Percentiles rank a stretch among this genome's conserved stretches.
These are phyloP conservation scores for Epichloe gansuensis DNA, from an alignment of 2,329 filamentous ascomycete genomes.

Conservation along the genomic window DNA sequence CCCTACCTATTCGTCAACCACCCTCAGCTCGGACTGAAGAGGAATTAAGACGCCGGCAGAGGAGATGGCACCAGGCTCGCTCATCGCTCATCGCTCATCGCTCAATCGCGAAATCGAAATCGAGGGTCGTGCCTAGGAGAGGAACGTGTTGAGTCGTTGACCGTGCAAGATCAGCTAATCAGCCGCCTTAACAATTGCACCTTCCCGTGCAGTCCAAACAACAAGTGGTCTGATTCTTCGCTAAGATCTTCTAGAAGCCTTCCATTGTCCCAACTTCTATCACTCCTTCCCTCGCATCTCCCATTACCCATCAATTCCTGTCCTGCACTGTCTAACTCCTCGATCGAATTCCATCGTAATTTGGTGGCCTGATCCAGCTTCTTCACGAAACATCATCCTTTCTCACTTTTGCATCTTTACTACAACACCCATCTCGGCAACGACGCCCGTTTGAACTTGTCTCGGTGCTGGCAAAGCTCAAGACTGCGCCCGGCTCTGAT, in stretches of 20 bases:
- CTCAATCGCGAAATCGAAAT: too few species aligned
- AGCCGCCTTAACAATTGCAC: neutral
- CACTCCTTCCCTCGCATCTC: constrained; percentile 5
- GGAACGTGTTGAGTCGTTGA: neutral
- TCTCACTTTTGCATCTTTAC: neutral
- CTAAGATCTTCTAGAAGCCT: constrained; percentile 21
- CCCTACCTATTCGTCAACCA: constrained; percentile 2
- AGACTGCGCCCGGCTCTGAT: neutral
- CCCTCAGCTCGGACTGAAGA: neutral
- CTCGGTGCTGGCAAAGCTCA: neutral
- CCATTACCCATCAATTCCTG: neutral
- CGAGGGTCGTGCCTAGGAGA: neutral
- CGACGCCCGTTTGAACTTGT: neutral
- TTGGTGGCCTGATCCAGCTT: neutral
- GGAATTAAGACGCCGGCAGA: neutral
- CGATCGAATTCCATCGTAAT: neutral
- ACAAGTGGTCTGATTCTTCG: constrained; percentile 10
- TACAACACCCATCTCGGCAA: neutral
- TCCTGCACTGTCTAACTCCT: neutral
- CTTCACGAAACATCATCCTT: neutral
- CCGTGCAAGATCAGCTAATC: neutral
- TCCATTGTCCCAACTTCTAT: constrained; percentile 3
- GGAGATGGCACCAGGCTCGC: neutral
- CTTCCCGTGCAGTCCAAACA: neutral
- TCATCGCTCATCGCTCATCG: neutral